A percentile compares a stretch with the other conserved stretches of the same genome.
Conservation (phyloP, 2,329 filamentous ascomycete genomes). For the Alternaria sp. region DNA sequence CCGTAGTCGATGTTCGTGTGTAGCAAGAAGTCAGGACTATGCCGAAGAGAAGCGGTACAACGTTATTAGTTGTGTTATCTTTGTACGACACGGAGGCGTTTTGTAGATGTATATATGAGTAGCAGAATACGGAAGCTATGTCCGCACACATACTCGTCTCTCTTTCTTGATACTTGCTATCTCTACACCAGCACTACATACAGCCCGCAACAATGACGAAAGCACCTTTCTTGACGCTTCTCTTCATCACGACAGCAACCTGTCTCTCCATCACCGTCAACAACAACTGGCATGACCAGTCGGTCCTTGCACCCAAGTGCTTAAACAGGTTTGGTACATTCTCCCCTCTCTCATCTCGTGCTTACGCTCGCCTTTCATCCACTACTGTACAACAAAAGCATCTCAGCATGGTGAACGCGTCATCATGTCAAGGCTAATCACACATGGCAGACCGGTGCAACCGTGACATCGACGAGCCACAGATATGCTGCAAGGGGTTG, state of each 20-base stretch:
- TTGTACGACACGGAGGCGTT: neutral
- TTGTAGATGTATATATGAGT: neutral
- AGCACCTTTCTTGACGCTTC: neutral
- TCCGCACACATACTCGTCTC: neutral
- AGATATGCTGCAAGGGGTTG: neutral
- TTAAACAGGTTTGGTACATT: neutral
- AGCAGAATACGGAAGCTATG: neutral
- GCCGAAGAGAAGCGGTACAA: neutral
- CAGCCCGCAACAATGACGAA: neutral
- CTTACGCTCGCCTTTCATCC: neutral
- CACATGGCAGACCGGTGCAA: neutral
- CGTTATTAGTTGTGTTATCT: neutral
- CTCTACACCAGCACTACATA: neutral
- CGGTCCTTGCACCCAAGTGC: neutral
- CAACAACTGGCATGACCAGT: neutral
- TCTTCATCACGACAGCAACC: neutral
- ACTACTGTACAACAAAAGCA: neutral
- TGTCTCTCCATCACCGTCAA: neutral
- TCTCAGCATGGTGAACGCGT: neutral
- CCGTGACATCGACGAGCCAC: neutral
- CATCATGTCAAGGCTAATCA: neutral
- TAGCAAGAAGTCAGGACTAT: neutral
- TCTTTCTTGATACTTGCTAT: neutral
- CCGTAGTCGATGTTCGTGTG: neutral
- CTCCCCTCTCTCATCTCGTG: neutral